Evolutionary conservation across 148 eudicot genomes (phyloP), one percentile per base, ranked within the genome.

Genomic region (Polygonum aviculare): DNA sequence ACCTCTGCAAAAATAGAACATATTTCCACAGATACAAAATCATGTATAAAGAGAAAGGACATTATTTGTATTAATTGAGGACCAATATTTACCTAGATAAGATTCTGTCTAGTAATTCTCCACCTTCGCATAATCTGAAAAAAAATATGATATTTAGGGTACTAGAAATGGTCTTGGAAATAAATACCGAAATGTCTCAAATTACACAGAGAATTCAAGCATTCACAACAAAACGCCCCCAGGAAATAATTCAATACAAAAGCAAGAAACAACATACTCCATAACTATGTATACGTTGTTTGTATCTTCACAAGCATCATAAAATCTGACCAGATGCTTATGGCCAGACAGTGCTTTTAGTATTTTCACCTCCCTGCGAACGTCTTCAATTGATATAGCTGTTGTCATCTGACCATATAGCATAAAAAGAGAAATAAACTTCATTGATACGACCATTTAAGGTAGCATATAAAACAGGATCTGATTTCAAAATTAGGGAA

Each of bases 321-420:
- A 83, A 75, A 89, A 89, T 80, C 79, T 82, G 77, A 89, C 86
- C 72, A 89, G 83, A 87, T 89, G 86, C 77, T 74, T 84, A 78
- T 89, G 93, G 55, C 93, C 93, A 12, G 93, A 89, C 55, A 89
- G 77, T 60, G 90, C 84, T 86, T 80, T 87, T 75, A 89, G 84
- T 33, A 89, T 84, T 79, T 89, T 89, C 62, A 89, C 93, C 82
- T 89, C 93, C 77, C 93, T 81, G 47, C 93, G 90, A 44, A 89
- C 90, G 79, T 89, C 93, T 85, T 89, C 93, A 69, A 89, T 87
- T 57, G 93, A 87, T 79, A 89, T 89, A 8, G 93, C 89, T 55
- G 93, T 89, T 26, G 93, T 89, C 93, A 89, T 89, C 93, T 89
- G 88, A 72, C 52, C 78, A 79, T 77, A 11, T 69, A 55, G 44